phyloP scores from a whole-genome alignment of 2,329 filamentous ascomycete genomes.

The Colletotrichum eremochloae region DNA sequence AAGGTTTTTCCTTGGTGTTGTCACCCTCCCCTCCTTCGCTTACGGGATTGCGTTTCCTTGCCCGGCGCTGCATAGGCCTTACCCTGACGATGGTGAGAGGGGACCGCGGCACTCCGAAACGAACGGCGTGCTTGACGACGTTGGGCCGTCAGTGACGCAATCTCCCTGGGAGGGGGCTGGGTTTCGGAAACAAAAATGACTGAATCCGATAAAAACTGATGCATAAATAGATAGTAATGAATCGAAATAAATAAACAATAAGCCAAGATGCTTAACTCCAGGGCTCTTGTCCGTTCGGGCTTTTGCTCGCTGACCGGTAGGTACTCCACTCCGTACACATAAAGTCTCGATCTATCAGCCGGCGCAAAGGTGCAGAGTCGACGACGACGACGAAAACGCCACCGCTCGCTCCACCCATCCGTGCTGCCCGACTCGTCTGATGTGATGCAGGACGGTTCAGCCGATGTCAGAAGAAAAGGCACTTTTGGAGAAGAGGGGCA shows the following conservation, averaged over 20 bases:
- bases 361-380: background rate
- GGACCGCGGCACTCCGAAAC: slow-evolving; percentile 11
- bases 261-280: background rate
- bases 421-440: background rate
- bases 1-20: too few relatives aligned
- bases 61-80: slow-evolving; percentile 22
- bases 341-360: background rate
- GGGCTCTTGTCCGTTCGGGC: background rate
- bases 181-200: too few relatives aligned
- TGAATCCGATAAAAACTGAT: too few relatives aligned
- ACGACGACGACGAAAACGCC: background rate
- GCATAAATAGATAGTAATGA: too few relatives aligned
- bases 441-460: background rate
- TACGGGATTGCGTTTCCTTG: background rate
- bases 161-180: background rate
- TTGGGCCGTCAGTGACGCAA: slow-evolving; percentile 15
- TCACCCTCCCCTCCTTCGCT: background rate
- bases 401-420: background rate
- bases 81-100: slow-evolving; percentile 2
- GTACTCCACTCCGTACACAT: background rate
- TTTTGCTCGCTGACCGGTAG: background rate
- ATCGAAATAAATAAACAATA: too few relatives aligned
- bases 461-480: background rate
- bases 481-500: background rate
- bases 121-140: slow-evolving; percentile 20